Conservation (phyloP, 129 eudicot species). For the Silybum marianum region DNA sequence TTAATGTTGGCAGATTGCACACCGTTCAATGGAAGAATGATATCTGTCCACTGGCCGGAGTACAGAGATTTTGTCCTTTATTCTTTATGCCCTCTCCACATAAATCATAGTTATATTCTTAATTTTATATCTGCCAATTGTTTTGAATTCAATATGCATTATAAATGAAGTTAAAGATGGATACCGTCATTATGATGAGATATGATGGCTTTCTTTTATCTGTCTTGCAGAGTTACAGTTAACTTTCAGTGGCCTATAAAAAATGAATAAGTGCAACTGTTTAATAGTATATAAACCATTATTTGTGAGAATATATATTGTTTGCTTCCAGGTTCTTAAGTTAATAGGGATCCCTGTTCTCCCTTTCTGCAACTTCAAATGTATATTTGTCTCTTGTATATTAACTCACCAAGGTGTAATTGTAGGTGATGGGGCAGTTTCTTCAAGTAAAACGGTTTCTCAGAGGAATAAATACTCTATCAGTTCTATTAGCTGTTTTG, state of each 20-base stretch:
- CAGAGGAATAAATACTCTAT: conserved; percentile 45
- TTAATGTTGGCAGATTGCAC: not conserved
- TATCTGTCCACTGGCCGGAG: not conserved
- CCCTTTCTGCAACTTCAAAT: not conserved
- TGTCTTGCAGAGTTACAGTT: not conserved
- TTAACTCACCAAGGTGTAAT: conserved; percentile 37
- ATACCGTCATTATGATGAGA: not conserved
- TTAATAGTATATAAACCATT: not conserved
- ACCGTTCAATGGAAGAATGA: not conserved
- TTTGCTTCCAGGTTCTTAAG: not conserved
- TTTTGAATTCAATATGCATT: not conserved
- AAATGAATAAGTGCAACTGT: not conserved
- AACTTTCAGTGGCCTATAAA: not conserved
- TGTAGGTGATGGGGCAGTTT: conserved; percentile 45
- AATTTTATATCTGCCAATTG: not conserved
- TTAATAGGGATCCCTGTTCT: not conserved
- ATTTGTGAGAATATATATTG: not conserved
- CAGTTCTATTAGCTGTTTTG: conserved; percentile 56
- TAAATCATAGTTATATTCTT: not conserved
- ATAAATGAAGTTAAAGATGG: not conserved
- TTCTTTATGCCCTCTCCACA: not conserved
- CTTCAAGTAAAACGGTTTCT: conserved; percentile 47
- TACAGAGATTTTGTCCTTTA: not conserved
- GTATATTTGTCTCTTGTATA: not conserved
- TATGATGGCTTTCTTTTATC: not conserved